Conservation (phyloP, 2,329 filamentous ascomycete species). For the Fusarium dlaminii region DNA sequence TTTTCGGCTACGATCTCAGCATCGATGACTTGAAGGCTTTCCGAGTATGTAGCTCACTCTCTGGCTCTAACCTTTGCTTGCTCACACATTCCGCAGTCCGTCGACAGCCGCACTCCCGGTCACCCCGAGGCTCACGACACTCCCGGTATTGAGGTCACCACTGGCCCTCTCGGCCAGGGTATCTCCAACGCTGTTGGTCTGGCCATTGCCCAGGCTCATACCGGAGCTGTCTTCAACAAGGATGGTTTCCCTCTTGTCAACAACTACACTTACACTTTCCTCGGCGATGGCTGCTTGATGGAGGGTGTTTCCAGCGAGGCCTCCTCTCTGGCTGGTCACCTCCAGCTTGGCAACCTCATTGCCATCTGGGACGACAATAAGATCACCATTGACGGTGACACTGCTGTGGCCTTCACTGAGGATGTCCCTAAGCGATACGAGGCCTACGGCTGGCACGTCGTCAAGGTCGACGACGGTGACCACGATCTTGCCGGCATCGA, state of each 20-base stretch:
- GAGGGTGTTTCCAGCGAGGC: conserved; percentile 97
- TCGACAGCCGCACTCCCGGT: conserved; percentile 85
- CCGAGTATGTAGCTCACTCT: conserved; percentile 74
- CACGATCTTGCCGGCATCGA: conserved; percentile 87
- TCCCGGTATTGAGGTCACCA: conserved; percentile 96
- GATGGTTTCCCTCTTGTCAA: conserved; percentile 88
- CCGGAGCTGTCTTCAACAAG: conserved; percentile 94
- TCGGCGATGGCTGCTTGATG: conserved; percentile 98
- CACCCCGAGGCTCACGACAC: conserved; percentile 98
- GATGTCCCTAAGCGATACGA: conserved; percentile 95
- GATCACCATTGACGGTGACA: conserved; percentile 95
- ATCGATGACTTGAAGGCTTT: conserved; percentile 96
- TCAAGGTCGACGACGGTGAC: conserved; percentile 88
- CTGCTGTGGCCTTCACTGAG: conserved; percentile 95
- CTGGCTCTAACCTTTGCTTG: not conserved
- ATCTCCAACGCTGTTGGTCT: conserved; percentile 97
- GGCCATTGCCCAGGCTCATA: conserved; percentile 94
- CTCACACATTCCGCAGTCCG: conserved; percentile 48
- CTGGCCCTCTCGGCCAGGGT: conserved; percentile 96
- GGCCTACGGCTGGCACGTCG: conserved; percentile 94
- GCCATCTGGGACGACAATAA: conserved; percentile 98
- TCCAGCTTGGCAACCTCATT: conserved; percentile 98
- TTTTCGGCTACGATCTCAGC: conserved; percentile 88
- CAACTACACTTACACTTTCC: conserved; percentile 97
- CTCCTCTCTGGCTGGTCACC: conserved; percentile 89